Evolutionary conservation across 164 flowering plant species (phyloP), one percentile per base, ranked within the genome.

Genomic region (Vitis vinifera): DNA sequence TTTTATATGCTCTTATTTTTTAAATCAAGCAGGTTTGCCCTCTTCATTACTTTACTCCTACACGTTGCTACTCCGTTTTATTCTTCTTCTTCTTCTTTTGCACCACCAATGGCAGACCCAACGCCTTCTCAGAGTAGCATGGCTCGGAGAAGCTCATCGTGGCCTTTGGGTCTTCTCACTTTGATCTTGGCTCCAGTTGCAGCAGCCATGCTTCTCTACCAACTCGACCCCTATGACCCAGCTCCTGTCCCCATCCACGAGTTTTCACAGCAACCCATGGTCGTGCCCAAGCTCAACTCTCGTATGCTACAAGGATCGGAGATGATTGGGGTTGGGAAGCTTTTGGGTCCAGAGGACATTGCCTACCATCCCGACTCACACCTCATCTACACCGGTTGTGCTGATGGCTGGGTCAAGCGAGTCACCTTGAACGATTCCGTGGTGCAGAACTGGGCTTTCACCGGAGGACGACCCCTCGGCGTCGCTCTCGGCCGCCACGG

Each of bases 371-470:
- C 83, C 0, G 71, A 70, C 30, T 71, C 78, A 1, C 72, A 79
- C 3, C 17, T 83, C 19, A 68, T 92, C 9, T 92, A 87, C 78
- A 88, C 97, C 6, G 87, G 91, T 1, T 84, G 90, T 56, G 37
- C 6, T 0, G 98, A 91, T 71, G 99, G 99, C 29, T 92, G 97
- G 99, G 74, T 94, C 48, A 87, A 79, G 77, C 81, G 86, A 72
- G 84, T 92, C 50, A 77, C 27, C 56, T n/a, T 88, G 29, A 73
- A 52, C 23, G 87, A 79, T 13, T 69, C 81, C 30, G 77, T 68
- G 3, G 75, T 68, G 30, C 73, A 86, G 75, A 59, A 86, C 23
- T 86, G 86, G 93, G 86, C 79, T 19, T 51, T 77, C 70, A 85
- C 86, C 4, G 93, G 92, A 3, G 97, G 95, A 2, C 23, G 84